Evolutionary conservation across 371 early-diverging fungal species (phyloP).

Genomic region (Mucor plumbeus): DNA sequence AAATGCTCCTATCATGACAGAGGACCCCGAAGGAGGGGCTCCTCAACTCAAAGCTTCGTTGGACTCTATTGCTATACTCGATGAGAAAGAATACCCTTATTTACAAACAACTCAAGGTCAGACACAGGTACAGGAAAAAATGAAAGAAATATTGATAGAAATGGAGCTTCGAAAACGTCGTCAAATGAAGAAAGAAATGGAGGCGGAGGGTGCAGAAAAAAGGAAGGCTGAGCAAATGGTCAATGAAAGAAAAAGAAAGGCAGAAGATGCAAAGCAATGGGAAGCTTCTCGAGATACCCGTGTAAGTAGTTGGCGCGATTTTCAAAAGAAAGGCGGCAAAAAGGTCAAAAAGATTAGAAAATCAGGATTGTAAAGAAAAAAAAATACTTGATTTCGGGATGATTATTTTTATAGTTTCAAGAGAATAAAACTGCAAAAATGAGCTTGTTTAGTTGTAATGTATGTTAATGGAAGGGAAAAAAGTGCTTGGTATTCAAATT

Average conservation of each 20-base stretch:
- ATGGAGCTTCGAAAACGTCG: conserved; percentile 67
- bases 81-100: conserved; percentile 47
- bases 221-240: conserved; percentile 64
- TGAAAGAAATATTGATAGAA: conserved; percentile 68
- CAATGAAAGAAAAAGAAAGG: conserved; percentile 63
- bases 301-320: conserved; percentile 73
- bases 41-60: conserved; percentile 27
- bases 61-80: conserved; percentile 36
- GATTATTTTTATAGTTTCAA: no score
- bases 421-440: no score
- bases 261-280: conserved; percentile 75
- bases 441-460: no score
- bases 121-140: conserved; percentile 55
- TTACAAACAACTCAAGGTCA: conserved; percentile 44
- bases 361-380: conserved; percentile 16
- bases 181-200: conserved; percentile 72
- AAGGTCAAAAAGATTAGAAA: conserved; percentile 47
- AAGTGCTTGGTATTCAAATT: no score
- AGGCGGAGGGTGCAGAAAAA: conserved; percentile 69
- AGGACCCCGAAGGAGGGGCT: conserved; percentile 22
- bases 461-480: no score
- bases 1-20: conserved; percentile 28
- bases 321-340: conserved; percentile 66
- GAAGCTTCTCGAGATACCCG: conserved; percentile 73
- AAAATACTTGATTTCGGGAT: no score